Evolutionary conservation across 495 filamentous ascomycete species (phyloP).

Genomic region (Penicillium simplicissimum): DNA sequence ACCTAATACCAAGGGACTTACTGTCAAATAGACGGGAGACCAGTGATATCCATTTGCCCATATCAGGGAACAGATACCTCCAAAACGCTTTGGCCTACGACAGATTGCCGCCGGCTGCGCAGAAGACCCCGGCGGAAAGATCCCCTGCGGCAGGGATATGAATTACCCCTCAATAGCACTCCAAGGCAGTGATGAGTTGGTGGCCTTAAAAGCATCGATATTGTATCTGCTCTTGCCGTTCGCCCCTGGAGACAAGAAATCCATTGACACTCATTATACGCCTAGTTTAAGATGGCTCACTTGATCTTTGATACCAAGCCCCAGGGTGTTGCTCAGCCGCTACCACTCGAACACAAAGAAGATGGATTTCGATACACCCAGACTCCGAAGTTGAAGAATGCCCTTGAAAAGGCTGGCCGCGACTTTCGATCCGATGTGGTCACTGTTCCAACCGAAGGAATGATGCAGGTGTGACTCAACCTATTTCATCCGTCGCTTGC

Average conservation of each 20-base stretch:
- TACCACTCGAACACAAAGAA: background rate
- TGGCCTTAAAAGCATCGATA: background rate
- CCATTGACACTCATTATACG: background rate
- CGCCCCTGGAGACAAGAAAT: background rate
- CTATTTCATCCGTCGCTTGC: too few species aligned
- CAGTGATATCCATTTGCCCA: background rate
- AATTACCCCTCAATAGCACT: background rate
- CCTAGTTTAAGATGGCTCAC: background rate
- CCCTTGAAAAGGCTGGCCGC: background rate
- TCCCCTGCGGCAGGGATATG: background rate
- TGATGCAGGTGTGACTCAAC: background rate
- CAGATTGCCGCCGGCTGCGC: background rate
- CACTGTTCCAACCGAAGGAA: background rate
- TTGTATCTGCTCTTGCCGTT: background rate
- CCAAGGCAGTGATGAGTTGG: background rate
- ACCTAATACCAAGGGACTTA: background rate
- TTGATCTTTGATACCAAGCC: background rate
- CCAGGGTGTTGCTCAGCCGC: background rate
- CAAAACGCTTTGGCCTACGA: background rate
- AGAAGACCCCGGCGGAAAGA: background rate
- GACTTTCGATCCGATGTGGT: conserved; percentile 1
- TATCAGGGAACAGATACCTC: background rate
- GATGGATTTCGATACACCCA: background rate
- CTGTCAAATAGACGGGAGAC: background rate
- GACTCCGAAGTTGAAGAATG: background rate